phyloP scores from a whole-genome alignment of 352 stramenopile species.

The Peronospora belbahrii region DNA sequence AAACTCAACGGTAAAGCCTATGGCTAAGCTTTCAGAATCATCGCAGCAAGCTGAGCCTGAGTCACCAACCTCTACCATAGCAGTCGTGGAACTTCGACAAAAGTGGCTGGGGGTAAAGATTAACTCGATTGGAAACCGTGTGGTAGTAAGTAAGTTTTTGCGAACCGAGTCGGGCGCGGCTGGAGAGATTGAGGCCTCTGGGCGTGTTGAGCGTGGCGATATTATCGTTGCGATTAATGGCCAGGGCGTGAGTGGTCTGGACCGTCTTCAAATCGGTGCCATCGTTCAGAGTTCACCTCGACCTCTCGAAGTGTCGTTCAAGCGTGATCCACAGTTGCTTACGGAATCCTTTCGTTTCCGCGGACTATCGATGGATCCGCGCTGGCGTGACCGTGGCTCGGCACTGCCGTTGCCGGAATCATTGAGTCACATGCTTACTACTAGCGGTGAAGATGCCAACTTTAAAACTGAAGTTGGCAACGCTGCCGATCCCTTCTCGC shows the following conservation, averaged over 20 bases:
- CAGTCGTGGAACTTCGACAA: conserved; percentile 46
- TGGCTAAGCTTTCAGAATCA: conserved; percentile 5
- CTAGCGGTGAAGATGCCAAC: conserved; percentile 6
- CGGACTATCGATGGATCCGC: conserved; percentile 38
- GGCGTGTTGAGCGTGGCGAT: conserved; percentile 47
- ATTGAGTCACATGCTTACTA: conserved; percentile 31
- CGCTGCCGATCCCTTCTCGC: conserved; percentile 32
- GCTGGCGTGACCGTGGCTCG: conserved; percentile 54
- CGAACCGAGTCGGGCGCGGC: conserved; percentile 42
- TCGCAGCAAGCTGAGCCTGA: conserved; percentile 12
- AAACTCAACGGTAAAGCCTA: conserved; percentile 1
- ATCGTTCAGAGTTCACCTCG: conserved; percentile 50
- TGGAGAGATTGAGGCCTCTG: conserved; percentile 68
- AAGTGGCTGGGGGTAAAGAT: conserved; percentile 76
- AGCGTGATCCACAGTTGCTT: conserved; percentile 40
- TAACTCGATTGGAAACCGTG: conserved; percentile 59
- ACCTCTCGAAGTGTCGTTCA: conserved; percentile 53
- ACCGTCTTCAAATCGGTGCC: conserved; percentile 51
- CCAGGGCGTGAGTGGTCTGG: conserved; percentile 45
- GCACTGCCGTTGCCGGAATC: conserved; percentile 37
- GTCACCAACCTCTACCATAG: conserved; percentile 2
- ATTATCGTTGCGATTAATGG: conserved; percentile 60
- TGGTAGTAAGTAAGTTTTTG: conserved; percentile 71
- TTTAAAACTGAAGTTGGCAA: conserved; percentile 13
- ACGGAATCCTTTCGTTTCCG: conserved; percentile 52